Conservation (phyloP, 1,284 basidiomycete genomes). For the Ganoderma sinense region DNA sequence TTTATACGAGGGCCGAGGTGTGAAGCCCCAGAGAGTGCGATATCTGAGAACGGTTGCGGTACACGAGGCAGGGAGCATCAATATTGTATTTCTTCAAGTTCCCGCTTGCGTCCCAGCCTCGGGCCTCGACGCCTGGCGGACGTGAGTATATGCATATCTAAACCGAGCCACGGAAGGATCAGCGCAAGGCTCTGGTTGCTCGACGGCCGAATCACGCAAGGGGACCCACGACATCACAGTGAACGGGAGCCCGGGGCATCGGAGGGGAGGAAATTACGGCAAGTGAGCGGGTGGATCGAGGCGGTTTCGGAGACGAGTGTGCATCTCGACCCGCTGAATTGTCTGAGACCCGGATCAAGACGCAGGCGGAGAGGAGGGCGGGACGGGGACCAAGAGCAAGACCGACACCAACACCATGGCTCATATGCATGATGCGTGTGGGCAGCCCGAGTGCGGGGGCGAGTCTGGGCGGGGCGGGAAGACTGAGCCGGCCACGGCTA, state of each 20-base stretch:
- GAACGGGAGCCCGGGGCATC: not conserved
- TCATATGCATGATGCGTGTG: not conserved
- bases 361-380: not conserved
- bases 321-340: not conserved
- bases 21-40: constrained; percentile 4
- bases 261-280: not conserved
- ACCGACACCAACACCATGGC: not conserved
- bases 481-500: not conserved
- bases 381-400: not conserved
- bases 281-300: not conserved
- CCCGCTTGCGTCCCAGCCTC: not conserved
- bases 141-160: constrained; percentile 6
- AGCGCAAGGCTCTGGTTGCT: not conserved
- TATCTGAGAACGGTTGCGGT: not conserved
- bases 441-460: not conserved
- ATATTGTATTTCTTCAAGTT: not conserved
- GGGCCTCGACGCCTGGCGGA: not conserved
- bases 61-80: not conserved
- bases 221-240: constrained; percentile 2
- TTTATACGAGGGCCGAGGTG: constrained; percentile 12
- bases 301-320: not conserved
- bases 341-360: constrained; percentile 2
- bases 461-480: not conserved
- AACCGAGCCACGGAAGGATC: constrained; percentile 4
- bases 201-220: not conserved